These are phyloP conservation scores for Ogataea ganodermae DNA, from an alignment of 805 yeast species.

Conservation along the genomic window DNA sequence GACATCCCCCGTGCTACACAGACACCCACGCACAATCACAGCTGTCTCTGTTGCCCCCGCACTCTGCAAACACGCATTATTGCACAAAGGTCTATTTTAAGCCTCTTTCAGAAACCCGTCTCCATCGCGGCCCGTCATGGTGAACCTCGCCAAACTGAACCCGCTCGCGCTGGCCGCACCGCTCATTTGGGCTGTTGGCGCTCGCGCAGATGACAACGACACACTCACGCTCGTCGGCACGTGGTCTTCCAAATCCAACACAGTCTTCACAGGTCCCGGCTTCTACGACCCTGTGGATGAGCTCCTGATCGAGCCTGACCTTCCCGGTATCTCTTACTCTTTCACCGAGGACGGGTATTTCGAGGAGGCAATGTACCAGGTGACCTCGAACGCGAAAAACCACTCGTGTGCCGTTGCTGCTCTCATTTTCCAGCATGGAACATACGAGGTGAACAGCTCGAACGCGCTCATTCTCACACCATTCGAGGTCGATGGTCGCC, in stretches of 20 bases:
- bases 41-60: background rate
- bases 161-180: background rate
- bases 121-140: background rate
- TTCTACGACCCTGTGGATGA: conserved; percentile 97
- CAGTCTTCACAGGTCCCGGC: conserved; percentile 95
- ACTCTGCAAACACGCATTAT: no score
- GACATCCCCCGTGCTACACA: background rate
- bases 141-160: background rate
- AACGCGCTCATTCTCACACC: conserved; percentile 76
- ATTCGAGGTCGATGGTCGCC: conserved; percentile 87
- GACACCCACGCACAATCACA: background rate
- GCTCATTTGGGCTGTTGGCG: background rate
- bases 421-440: conserved; percentile 87
- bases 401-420: conserved; percentile 86
- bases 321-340: conserved; percentile 92
- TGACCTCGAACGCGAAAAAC: conserved; percentile 65
- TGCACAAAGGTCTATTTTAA: no score
- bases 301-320: conserved; percentile 88
- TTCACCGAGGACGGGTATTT: conserved; percentile 90
- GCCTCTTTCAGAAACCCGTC: background rate
- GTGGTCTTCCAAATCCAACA: conserved; percentile 91
- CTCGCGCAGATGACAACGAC: conserved; percentile 2
- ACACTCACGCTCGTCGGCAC: conserved; percentile 65
- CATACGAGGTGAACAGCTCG: conserved; percentile 59
- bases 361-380: conserved; percentile 87